A percentile compares a stretch with the other conserved stretches of the same genome.
These are phyloP conservation scores for Yamadazyma philogaea DNA, from an alignment of 805 yeast species.

Conservation along the genomic window DNA sequence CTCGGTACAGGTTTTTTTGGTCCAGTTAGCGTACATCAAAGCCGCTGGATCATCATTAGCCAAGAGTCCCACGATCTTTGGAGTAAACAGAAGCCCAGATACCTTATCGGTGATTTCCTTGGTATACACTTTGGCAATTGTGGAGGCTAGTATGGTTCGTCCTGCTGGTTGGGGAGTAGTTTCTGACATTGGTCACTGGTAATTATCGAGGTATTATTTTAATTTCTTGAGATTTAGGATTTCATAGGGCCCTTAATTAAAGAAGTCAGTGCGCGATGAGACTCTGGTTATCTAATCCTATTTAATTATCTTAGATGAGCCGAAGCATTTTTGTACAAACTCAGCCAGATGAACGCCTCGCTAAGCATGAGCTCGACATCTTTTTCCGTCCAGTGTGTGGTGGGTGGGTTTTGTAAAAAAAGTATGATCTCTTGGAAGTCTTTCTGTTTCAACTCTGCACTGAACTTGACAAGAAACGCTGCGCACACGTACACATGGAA, in stretches of 20 bases:
- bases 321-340: conserved; percentile 81
- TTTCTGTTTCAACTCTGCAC: conserved; percentile 70
- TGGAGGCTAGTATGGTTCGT: conserved; percentile 81
- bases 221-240: neutral
- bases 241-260: conserved; percentile 6
- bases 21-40: conserved; percentile 92
- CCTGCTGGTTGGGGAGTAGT: conserved; percentile 48
- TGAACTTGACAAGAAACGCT: conserved; percentile 88
- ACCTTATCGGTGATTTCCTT: conserved; percentile 68
- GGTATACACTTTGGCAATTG: conserved; percentile 77
- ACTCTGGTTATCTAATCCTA: conserved; percentile 6
- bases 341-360: conserved; percentile 97
- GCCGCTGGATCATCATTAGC: conserved; percentile 97
- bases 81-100: conserved; percentile 49
- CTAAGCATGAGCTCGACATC: conserved; percentile 89
- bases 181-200: neutral
- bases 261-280: conserved; percentile 12
- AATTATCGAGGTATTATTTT: neutral
- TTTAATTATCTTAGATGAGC: conserved; percentile 59
- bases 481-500: conserved; percentile 98
- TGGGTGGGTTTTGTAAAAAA: conserved; percentile 88
- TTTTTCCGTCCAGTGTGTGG: conserved; percentile 77
- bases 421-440: conserved; percentile 94
- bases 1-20: conserved; percentile 82
- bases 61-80: conserved; percentile 83